phyloP scores from a whole-genome alignment of 495 filamentous ascomycete species.

The Margaritispora aquatica region DNA sequence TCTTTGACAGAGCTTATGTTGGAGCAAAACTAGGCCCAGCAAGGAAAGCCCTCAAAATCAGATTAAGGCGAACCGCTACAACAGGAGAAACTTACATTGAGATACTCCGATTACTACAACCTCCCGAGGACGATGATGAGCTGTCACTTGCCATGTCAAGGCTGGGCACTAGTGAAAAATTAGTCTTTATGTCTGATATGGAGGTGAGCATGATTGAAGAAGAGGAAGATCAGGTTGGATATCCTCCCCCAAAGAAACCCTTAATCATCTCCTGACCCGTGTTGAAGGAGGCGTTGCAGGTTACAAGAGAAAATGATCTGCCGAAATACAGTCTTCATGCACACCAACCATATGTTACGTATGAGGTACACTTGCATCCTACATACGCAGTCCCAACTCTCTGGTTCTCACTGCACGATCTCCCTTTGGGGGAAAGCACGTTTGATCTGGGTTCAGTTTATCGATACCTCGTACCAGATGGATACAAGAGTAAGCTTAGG shows the following conservation, averaged over 20 bases:
- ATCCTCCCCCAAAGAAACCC: not conserved
- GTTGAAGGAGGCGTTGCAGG: not conserved
- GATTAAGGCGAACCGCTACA: slow-evolving; percentile 10
- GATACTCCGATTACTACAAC: slow-evolving; percentile 39
- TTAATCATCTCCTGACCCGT: not conserved
- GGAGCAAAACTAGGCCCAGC: slow-evolving; percentile 42
- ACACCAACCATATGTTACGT: slow-evolving; percentile 44
- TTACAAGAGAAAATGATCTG: not conserved
- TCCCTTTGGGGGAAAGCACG: slow-evolving; percentile 34
- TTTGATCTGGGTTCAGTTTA: slow-evolving; percentile 61
- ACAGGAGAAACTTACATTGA: slow-evolving; percentile 36
- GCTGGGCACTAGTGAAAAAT: slow-evolving; percentile 27
- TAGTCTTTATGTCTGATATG: slow-evolving; percentile 8
- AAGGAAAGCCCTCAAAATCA: slow-evolving; percentile 31
- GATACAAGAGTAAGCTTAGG: slow-evolving; percentile 50
- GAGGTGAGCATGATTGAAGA: slow-evolving; percentile 34
- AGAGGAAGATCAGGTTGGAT: slow-evolving; percentile 39
- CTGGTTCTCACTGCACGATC: slow-evolving; percentile 47
- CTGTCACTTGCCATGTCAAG: slow-evolving; percentile 34
- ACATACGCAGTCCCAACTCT: slow-evolving; percentile 53
- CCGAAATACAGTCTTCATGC: slow-evolving; percentile 18
- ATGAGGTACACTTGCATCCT: slow-evolving; percentile 53
- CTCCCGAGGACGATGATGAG: slow-evolving; percentile 33
- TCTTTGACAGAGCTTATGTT: slow-evolving; percentile 48
- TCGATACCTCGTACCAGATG: slow-evolving; percentile 51